phyloP scores from a whole-genome alignment of 2,329 filamentous ascomycete species.

The Immersiporthe knoxdaviesiana region DNA sequence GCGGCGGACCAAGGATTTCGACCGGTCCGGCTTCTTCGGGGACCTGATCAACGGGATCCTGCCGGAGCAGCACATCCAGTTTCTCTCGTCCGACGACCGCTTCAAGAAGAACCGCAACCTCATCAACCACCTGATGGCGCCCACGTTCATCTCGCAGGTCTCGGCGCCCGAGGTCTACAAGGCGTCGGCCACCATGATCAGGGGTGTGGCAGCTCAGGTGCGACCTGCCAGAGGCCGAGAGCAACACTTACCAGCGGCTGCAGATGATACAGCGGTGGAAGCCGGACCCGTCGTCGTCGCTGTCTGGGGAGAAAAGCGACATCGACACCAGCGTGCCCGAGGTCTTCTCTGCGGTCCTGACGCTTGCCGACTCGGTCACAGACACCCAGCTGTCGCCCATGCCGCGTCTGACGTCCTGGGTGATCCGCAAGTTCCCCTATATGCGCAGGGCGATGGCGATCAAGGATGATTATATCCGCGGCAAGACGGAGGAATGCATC shows the following conservation, averaged over 20 bases:
- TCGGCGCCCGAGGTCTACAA: slow-evolving; percentile 17
- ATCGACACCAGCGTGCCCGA: slow-evolving; percentile 32
- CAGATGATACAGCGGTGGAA: slow-evolving; percentile 28
- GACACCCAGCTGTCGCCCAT: slow-evolving; percentile 37
- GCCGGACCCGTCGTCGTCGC: not conserved
- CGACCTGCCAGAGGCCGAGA: slow-evolving; percentile 32
- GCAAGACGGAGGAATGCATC: slow-evolving; percentile 33
- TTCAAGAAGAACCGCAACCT: slow-evolving; percentile 19
- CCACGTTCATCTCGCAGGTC: slow-evolving; percentile 15
- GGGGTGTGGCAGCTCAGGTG: slow-evolving; percentile 32
- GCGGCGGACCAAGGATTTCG: slow-evolving; percentile 32
- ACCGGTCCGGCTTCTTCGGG: slow-evolving; percentile 17
- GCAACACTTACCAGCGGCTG: slow-evolving; percentile 34
- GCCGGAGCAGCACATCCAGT: slow-evolving; percentile 40
- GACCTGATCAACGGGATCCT: slow-evolving; percentile 38
- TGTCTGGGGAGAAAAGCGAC: not conserved
- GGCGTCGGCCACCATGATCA: slow-evolving; percentile 31
- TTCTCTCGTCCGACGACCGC: slow-evolving; percentile 29
- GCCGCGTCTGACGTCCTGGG: slow-evolving; percentile 37
- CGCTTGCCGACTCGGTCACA: slow-evolving; percentile 36
- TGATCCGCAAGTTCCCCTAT: slow-evolving; percentile 36
- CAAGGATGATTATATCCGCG: slow-evolving; percentile 37
- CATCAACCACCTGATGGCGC: slow-evolving; percentile 23
- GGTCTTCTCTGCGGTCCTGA: slow-evolving; percentile 35
- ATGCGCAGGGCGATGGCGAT: slow-evolving; percentile 37